Evolutionary conservation across 1,284 basidiomycete species (phyloP).

Genomic region (Puccinia horiana): DNA sequence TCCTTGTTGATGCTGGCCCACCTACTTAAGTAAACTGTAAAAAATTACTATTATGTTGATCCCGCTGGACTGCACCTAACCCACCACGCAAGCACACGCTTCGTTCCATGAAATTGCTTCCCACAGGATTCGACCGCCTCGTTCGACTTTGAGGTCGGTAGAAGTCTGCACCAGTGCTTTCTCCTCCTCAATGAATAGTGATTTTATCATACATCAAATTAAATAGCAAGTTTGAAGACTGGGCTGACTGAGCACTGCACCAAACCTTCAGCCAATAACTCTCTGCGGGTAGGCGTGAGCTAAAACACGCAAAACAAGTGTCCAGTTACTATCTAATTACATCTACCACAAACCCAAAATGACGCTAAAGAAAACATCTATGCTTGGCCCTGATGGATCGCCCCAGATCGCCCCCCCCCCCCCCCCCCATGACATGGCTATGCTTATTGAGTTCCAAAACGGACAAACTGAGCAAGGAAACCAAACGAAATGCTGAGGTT

Average conservation of each 20-base stretch:
- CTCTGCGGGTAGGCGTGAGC: not conserved
- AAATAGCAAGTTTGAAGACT: not conserved
- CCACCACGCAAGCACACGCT: not conserved
- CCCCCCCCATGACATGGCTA: no score
- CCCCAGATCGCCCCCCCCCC: no score
- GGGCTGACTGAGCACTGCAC: no score
- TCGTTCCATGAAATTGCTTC: not conserved
- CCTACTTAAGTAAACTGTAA: not conserved
- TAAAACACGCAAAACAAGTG: not conserved
- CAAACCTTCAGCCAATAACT: not conserved
- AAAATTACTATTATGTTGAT: not conserved
- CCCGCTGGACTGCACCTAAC: not conserved
- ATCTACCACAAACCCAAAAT: not conserved
- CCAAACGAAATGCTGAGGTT: no score
- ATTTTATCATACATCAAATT: not conserved
- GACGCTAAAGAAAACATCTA: no score
- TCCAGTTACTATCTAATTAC: not conserved
- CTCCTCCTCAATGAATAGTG: not conserved
- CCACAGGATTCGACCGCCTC: not conserved
- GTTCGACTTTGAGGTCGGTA: not conserved
- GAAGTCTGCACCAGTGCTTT: no score
- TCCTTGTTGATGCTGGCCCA: not conserved
- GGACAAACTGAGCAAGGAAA: no score
- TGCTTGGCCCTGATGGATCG: no score
- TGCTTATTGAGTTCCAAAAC: no score